Percentiles rank a stretch among this genome's conserved stretches.
phyloP scores from a whole-genome alignment of 768 basidiomycete species.

The Crassisporium funariophilum region DNA sequence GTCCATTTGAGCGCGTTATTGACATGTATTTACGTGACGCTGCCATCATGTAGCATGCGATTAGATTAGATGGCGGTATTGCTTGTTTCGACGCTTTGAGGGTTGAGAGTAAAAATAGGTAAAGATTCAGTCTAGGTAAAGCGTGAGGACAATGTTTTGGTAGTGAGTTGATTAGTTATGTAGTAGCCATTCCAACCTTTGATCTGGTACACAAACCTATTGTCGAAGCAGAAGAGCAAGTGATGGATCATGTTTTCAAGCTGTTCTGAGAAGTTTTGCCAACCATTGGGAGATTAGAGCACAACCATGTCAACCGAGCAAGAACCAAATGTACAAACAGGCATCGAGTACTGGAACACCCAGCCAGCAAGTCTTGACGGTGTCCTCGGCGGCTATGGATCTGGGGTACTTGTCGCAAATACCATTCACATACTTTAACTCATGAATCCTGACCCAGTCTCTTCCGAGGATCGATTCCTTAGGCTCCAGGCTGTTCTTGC shows the following conservation, averaged over 20 bases:
- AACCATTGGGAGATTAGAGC: background rate
- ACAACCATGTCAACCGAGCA: slow-evolving; percentile 19
- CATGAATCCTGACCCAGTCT: slow-evolving; percentile 46
- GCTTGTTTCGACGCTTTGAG: no score
- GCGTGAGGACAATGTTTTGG: no score
- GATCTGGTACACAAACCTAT: no score
- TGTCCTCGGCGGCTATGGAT: slow-evolving; percentile 68
- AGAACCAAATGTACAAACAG: slow-evolving; percentile 64
- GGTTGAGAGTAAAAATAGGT: no score
- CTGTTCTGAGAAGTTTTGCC: no score
- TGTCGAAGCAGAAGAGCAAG: no score
- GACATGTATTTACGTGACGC: slow-evolving; percentile 36
- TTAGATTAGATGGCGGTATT: no score
- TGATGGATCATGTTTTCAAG: no score
- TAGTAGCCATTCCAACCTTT: no score
- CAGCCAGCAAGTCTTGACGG: slow-evolving; percentile 86
- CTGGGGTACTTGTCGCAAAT: slow-evolving; percentile 58
- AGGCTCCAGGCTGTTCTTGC: slow-evolving; percentile 85
- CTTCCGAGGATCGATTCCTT: slow-evolving; percentile 90
- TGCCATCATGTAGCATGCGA: slow-evolving; percentile 5
- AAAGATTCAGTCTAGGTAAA: no score
- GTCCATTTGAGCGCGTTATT: slow-evolving; percentile 48
- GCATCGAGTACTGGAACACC: slow-evolving; percentile 84
- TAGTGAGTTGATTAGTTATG: no score
- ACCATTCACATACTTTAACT: slow-evolving; percentile 14